Percentiles rank a stretch among this genome's conserved stretches.
Conservation (phyloP, 2,329 filamentous ascomycete species). For the Sporothrix humicola region DNA sequence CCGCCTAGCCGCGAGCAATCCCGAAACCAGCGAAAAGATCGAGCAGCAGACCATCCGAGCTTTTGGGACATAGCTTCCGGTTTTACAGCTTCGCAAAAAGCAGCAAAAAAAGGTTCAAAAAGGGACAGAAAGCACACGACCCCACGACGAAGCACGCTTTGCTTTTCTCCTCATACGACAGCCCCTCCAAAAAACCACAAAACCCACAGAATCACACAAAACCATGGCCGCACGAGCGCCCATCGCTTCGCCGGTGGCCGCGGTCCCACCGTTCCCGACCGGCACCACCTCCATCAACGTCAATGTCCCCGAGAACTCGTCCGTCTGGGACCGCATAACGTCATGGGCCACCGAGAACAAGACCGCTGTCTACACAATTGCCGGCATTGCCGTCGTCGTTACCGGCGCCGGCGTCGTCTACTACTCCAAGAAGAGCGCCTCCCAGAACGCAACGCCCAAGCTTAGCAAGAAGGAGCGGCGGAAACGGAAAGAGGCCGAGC, state of each 20-base stretch:
- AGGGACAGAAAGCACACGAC: background rate
- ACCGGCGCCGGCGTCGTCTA: constrained; percentile 92
- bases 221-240: constrained; percentile 51
- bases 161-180: background rate
- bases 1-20: constrained; percentile 13
- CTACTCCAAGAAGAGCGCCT: constrained; percentile 71
- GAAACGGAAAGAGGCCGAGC: constrained; percentile 81
- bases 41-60: background rate
- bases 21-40: background rate
- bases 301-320: constrained; percentile 63
- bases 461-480: constrained; percentile 87
- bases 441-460: constrained; percentile 65
- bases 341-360: constrained; percentile 96
- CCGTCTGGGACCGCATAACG: constrained; percentile 87
- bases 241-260: constrained; percentile 44
- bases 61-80: too few species aligned
- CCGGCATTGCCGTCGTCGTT: constrained; percentile 89
- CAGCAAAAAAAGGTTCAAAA: background rate
- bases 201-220: background rate
- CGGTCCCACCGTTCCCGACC: constrained; percentile 41
- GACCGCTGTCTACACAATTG: constrained; percentile 92
- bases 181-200: background rate
- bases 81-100: too few species aligned
- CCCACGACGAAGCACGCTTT: background rate
- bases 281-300: constrained; percentile 46